phyloP scores from a whole-genome alignment of 2,329 filamentous ascomycete genomes.

The Pestalotiopsis sp. region DNA sequence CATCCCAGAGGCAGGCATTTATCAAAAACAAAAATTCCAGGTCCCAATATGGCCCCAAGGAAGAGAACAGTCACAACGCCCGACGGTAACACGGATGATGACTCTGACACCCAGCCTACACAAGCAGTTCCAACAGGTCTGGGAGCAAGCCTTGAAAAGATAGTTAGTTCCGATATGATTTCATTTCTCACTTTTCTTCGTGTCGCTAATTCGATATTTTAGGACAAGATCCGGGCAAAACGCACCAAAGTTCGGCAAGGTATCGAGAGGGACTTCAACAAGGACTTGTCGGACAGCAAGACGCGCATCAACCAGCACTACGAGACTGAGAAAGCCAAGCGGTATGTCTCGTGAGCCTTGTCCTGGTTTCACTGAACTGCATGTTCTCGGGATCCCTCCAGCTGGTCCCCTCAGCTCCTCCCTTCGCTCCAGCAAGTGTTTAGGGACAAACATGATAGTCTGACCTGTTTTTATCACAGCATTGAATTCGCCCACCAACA shows the following conservation, averaged over 20 bases:
- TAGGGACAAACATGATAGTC: not conserved
- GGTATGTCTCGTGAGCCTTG: slow-evolving; percentile 1
- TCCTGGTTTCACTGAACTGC: not conserved
- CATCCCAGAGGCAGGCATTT: no score
- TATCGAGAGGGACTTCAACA: not conserved
- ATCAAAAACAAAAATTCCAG: not conserved
- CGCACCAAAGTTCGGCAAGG: not conserved
- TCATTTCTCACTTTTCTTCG: not conserved
- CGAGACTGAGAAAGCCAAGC: not conserved
- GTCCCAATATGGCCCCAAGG: not conserved
- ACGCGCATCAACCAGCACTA: slow-evolving; percentile 5
- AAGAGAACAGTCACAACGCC: slow-evolving; percentile 9
- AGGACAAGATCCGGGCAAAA: not conserved
- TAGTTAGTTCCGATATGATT: not conserved
- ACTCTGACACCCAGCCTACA: not conserved
- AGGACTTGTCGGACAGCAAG: not conserved
- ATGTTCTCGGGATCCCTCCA: not conserved
- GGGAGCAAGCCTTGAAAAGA: not conserved
- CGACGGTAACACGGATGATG: slow-evolving; percentile 1
- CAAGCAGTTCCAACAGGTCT: not conserved
- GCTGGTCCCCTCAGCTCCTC: no score
- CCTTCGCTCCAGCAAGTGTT: not conserved
- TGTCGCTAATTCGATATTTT: not conserved
- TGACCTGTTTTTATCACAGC: not conserved
- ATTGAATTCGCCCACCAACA: not conserved